Evolutionary conservation across 2,329 filamentous ascomycete genomes (phyloP), one percentile per base, ranked within the genome.

Genomic region (Seiridium unicorne): DNA sequence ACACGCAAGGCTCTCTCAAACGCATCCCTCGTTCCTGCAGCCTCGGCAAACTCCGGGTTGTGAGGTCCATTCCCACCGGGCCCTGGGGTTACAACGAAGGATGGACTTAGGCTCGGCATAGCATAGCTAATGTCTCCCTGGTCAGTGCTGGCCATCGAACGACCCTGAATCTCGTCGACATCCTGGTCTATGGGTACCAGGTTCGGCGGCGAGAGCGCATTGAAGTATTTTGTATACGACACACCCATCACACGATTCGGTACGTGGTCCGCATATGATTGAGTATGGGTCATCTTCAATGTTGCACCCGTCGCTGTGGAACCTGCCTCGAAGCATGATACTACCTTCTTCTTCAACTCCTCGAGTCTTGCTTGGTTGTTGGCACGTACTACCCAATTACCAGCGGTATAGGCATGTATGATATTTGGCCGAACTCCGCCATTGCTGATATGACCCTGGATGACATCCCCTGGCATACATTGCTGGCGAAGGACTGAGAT

Each of bases 71-170:
- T 72, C 1, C 76, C 77, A 2, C 75, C 73, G 3, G 74, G 72
- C 0, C 79, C 77, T 3, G 82, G 77, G 13, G 72, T 73, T 60
- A 86, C 84, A 34, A 76, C 74, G 65, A 86, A 87, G 5, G 79
- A 79, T 1, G 77, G 74, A 59, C 77, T 82, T 44, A 88, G 68
- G 57, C 80, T 83, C 44, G 84, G 85, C 74, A 86, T 78, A 1
- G 76, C 81, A 65, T 87, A 81, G 63, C 81, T 85, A 58, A 87
- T 70, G 62, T 88, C 79, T 0, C 85, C 85, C 71, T 86, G 83
- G 66, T 88, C 85, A 0, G 83, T 86, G 63, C 81, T 84, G 4
- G 84, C 84, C 65, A 75, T 78, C n/a, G 78, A 80, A 32, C 72
- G 67, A 0, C 79, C 78, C 3, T 70, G 66, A 8, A 76, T 69